phyloP scores from a whole-genome alignment of 495 filamentous ascomycete genomes.

The Ramalina peruviana region DNA sequence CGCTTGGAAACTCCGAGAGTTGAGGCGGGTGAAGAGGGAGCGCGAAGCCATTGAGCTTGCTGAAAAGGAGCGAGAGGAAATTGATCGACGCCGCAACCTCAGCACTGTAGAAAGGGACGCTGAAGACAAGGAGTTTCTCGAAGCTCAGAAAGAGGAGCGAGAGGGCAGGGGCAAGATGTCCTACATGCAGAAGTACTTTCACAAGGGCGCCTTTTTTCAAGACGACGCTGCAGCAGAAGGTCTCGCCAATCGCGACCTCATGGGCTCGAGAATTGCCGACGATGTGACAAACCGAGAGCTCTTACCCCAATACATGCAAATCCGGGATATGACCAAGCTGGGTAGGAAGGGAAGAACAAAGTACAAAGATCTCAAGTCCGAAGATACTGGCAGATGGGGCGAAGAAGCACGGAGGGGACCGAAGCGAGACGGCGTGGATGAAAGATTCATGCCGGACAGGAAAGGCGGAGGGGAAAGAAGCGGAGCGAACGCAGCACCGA shows the following conservation, averaged over 20 bases:
- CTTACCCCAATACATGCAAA: constrained; percentile 84
- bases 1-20: constrained; percentile 86
- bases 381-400: constrained; percentile 87
- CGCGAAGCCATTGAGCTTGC: constrained; percentile 68
- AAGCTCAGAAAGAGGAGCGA: constrained; percentile 67
- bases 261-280: constrained; percentile 66
- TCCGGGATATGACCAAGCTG: constrained; percentile 84
- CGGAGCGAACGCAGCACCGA: constrained; percentile 35
- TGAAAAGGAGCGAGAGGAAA: constrained; percentile 78
- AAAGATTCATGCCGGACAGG: constrained; percentile 58
- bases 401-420: constrained; percentile 40
- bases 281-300: constrained; percentile 65
- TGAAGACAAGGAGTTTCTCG: constrained; percentile 70
- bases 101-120: constrained; percentile 74
- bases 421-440: constrained; percentile 38
- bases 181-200: constrained; percentile 92
- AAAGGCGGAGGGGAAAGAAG: constrained; percentile 29
- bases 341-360: constrained; percentile 85
- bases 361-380: constrained; percentile 74
- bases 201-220: constrained; percentile 91
- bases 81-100: constrained; percentile 77
- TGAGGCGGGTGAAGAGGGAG: constrained; percentile 75
- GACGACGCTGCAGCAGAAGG: constrained; percentile 63
- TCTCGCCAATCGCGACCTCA: constrained; percentile 62
- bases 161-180: constrained; percentile 77